Conservation (phyloP, 2,329 filamentous ascomycete genomes). For the Nigrograna mackinnonii region DNA sequence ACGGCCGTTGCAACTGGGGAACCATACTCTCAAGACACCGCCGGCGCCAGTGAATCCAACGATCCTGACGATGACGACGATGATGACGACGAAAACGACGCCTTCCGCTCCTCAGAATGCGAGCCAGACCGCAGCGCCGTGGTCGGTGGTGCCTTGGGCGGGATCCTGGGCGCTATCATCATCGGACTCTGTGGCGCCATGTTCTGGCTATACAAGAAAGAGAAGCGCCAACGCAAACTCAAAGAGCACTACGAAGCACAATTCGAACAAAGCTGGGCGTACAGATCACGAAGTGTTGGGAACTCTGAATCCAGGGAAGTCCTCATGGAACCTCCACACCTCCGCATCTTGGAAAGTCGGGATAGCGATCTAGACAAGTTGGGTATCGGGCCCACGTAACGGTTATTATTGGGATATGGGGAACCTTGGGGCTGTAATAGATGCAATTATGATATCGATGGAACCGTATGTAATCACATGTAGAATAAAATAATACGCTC, state of each 20-base stretch:
- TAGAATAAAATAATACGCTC: too few species aligned
- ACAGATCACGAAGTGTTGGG: conserved; percentile 19
- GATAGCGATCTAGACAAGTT: too few species aligned
- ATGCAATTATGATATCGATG: too few species aligned
- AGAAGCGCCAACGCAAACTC: conserved; percentile 31
- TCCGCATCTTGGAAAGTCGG: too few species aligned
- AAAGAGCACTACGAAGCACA: conserved; percentile 40
- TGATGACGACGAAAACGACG: conserved; percentile 6
- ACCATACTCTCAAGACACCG: conserved; percentile 5
- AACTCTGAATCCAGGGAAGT: conserved; percentile 1
- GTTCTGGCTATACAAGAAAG: conserved; percentile 29
- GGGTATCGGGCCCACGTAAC: too few species aligned
- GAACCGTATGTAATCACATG: too few species aligned
- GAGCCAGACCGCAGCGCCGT: conserved; percentile 17
- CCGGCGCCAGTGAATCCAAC: conserved; percentile 1
- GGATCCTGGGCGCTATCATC: conserved; percentile 24
- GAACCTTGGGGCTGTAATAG: too few species aligned
- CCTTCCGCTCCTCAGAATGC: too few species aligned
- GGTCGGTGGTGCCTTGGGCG: conserved; percentile 28
- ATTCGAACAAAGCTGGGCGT: conserved; percentile 28
- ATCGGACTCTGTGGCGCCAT: conserved; percentile 16
- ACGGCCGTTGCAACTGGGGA: conserved; percentile 12
- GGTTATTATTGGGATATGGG: too few species aligned
- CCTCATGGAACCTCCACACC: conserved; percentile 18
- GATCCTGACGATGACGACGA: not conserved